phyloP scores from a whole-genome alignment of 1,139 yeast species.

The Pichia sp. region DNA sequence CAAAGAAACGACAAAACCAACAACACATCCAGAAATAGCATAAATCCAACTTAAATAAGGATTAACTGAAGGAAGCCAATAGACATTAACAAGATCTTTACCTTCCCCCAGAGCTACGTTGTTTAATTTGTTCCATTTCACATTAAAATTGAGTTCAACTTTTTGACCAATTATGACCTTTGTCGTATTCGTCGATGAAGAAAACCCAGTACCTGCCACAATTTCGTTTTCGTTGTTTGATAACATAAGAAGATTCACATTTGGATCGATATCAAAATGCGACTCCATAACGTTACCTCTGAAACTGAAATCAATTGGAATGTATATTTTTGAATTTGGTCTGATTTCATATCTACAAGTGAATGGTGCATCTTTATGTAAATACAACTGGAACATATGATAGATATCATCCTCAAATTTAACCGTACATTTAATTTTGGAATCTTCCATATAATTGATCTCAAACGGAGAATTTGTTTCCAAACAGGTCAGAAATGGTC shows the following conservation, averaged over 20 bases:
- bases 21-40: conserved; percentile 3
- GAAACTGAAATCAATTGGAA: conserved; percentile 58
- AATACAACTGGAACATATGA: conserved; percentile 64
- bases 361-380: conserved; percentile 73
- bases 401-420: conserved; percentile 57
- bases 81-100: conserved; percentile 3
- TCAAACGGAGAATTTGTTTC: conserved; percentile 56
- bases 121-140: conserved; percentile 41
- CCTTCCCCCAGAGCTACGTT: conserved; percentile 4
- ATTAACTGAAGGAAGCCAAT: conserved; percentile 5
- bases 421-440: conserved; percentile 54
- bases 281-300: conserved; percentile 64
- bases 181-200: conserved; percentile 56
- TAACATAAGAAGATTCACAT: conserved; percentile 47
- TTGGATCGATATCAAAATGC: conserved; percentile 60
- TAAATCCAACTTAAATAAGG: conserved; percentile 4
- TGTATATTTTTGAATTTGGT: conserved; percentile 42
- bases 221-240: conserved; percentile 23
- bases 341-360: conserved; percentile 56
- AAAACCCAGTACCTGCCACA: conserved; percentile 49
- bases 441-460: conserved; percentile 44
- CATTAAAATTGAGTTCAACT: conserved; percentile 49
- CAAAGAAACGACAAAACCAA: conserved; percentile 10
- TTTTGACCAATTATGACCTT: conserved; percentile 60
- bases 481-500: conserved; percentile 51